Percentiles rank a stretch among this genome's conserved stretches.
Evolutionary conservation across 306 rosid species (phyloP).

Genomic region (Oemleria cerasiformis): DNA sequence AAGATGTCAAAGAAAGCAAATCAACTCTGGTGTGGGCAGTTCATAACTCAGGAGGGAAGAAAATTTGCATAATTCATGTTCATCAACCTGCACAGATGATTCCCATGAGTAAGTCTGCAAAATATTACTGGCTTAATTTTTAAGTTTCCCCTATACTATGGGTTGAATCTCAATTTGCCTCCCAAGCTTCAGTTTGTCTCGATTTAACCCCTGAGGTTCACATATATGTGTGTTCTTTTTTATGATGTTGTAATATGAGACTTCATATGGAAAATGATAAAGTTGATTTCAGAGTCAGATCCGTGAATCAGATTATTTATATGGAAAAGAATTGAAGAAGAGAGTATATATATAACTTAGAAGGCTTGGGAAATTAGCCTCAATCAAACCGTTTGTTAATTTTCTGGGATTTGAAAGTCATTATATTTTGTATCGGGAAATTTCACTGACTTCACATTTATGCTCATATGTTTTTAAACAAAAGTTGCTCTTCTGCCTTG

Average conservation of each 20-base stretch:
- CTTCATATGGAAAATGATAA: too few species aligned
- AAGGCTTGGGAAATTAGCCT: background rate
- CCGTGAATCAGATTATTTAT: background rate
- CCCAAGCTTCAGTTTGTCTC: too few species aligned
- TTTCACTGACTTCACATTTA: background rate
- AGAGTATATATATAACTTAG: background rate
- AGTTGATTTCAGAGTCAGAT: background rate
- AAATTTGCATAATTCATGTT: constrained; percentile 60
- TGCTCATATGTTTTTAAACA: background rate
- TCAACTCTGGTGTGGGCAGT: constrained; percentile 58
- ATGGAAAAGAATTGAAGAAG: background rate
- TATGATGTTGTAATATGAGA: background rate
- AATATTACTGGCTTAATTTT: too few species aligned
- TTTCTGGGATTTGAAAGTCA: constrained; percentile 2
- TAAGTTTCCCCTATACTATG: too few species aligned
- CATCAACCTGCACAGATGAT: constrained; percentile 64
- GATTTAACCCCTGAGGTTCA: background rate
- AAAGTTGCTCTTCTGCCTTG: background rate
- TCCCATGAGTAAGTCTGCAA: constrained; percentile 62
- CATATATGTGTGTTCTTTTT: background rate
- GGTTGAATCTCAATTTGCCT: too few species aligned
- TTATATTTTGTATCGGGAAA: background rate
- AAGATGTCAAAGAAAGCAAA: constrained; percentile 61
- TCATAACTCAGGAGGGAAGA: constrained; percentile 72
- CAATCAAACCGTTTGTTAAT: background rate